Base-by-base conservation (phyloP, 345 rosid species). In the Arabidopsis thaliana region DNA sequence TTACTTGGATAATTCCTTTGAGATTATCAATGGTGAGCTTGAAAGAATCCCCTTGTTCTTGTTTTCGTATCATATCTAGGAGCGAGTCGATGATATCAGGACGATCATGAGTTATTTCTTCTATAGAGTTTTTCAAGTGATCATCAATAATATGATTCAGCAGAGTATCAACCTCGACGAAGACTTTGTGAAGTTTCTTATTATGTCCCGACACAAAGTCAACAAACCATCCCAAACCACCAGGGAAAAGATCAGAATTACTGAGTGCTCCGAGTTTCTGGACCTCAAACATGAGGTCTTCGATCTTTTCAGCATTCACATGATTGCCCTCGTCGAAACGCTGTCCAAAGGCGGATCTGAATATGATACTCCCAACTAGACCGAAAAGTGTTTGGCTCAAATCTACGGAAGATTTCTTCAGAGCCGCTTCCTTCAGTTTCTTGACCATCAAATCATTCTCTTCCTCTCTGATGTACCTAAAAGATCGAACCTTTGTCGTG, bases 381-480 rank as follows among this genome's bases (percentile, higher is more conserved):
- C 42, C 2, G 20, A 56, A 40, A 32, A 69, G 41, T n/a, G 40
- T 69, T 42, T 69, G n/a, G 73, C 24, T 25, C 51, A 55, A 41
- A 53, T 69, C 51, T 7, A 69, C 52, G 0, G 7, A 4, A 25
- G 41, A 2, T 14, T 42, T 9, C 25, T 69, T 42, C 1, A 4
- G 20, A 37, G 63, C 73, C 2, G 41, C 38, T 40, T 52, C 62
- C 2, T 23, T 38, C 3, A 74, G 64, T 57, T 64, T 28, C 57
- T 74, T 57, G 78, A 65, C 46, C 65, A 74, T 41, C 58, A 56
- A 44, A 11, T 55, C 46, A 74, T 9, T 42, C 72, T 65, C 78
- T 74, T 74, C 78, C 20, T 74, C 78, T 46, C 78, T 65, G 5
- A 56, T n/a, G 8, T 63, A 32, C 65, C 65, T 56, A 22, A 65